These are phyloP conservation scores for Talaromyces ruber DNA, from an alignment of 495 filamentous ascomycete species.

Conservation along the genomic window DNA sequence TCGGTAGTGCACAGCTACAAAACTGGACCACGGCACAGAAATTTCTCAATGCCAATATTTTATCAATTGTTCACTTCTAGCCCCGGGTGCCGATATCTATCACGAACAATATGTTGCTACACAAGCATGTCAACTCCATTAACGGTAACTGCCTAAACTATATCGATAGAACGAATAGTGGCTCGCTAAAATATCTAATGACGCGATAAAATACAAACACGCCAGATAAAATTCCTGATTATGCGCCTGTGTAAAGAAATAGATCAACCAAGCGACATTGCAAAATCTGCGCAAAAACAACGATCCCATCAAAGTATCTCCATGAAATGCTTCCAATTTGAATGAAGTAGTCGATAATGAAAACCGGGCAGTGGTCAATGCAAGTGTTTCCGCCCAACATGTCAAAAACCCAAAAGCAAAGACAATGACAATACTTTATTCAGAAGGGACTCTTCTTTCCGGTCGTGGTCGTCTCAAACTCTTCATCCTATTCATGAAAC, in stretches of 20 bases:
- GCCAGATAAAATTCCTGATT: background rate
- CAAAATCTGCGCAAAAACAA: background rate
- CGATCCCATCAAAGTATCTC: background rate
- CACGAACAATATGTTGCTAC: background rate
- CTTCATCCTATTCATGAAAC: slow-evolving; percentile 81
- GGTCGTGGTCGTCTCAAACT: slow-evolving; percentile 59
- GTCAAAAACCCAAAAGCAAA: background rate
- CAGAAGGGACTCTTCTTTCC: slow-evolving; percentile 23
- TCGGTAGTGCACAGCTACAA: no score
- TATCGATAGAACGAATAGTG: background rate
- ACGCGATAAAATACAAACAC: background rate
- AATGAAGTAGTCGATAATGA: background rate
- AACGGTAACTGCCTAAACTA: background rate
- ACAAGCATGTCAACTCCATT: background rate
- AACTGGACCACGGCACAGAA: no score
- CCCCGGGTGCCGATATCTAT: no score
- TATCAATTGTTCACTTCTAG: no score
- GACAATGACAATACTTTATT: background rate
- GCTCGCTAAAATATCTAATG: background rate
- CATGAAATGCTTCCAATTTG: background rate
- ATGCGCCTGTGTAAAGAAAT: background rate
- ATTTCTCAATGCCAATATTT: no score
- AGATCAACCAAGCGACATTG: background rate
- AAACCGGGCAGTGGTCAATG: background rate
- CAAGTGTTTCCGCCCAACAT: background rate